Percentiles rank a stretch among this genome's conserved stretches.
Conservation (phyloP, 257 asterid species). For the Solanum dulcamara region DNA sequence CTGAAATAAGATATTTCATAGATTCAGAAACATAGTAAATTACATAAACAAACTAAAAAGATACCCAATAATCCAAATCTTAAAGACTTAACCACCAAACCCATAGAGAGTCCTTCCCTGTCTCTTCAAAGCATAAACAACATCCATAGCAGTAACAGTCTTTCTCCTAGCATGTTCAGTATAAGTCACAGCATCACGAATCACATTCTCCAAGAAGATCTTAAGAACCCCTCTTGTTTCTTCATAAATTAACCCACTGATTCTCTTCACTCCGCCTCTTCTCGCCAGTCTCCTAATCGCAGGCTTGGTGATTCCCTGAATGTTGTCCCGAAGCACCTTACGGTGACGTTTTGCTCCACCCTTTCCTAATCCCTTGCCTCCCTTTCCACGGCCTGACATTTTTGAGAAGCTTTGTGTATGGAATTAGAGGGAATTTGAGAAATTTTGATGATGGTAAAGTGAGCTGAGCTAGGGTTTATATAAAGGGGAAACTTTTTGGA, state of each 20-base stretch:
- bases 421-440: not conserved
- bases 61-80: not conserved
- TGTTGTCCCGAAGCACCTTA: conserved; percentile 21
- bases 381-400: conserved; percentile 30
- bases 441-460: not conserved
- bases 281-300: conserved; percentile 18
- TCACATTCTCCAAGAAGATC: conserved; percentile 23
- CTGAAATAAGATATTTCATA: not conserved
- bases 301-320: conserved; percentile 22
- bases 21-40: not conserved
- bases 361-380: conserved; percentile 26
- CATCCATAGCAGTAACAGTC: conserved; percentile 24
- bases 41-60: not conserved
- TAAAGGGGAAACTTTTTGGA: not conserved
- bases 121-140: conserved; percentile 17
- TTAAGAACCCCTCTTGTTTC: conserved; percentile 18
- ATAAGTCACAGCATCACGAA: conserved; percentile 23
- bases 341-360: conserved; percentile 27
- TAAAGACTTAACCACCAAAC: conserved; percentile 6
- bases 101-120: conserved; percentile 23
- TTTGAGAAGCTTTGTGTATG: not conserved
- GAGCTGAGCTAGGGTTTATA: not conserved
- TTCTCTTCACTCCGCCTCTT: conserved; percentile 25
- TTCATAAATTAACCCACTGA: conserved; percentile 20
- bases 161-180: conserved; percentile 22